A percentile compares a stretch with the other conserved stretches of the same genome.
These are phyloP conservation scores for Nasturtium officinale DNA, from an alignment of 345 rosid species.

Conservation along the genomic window DNA sequence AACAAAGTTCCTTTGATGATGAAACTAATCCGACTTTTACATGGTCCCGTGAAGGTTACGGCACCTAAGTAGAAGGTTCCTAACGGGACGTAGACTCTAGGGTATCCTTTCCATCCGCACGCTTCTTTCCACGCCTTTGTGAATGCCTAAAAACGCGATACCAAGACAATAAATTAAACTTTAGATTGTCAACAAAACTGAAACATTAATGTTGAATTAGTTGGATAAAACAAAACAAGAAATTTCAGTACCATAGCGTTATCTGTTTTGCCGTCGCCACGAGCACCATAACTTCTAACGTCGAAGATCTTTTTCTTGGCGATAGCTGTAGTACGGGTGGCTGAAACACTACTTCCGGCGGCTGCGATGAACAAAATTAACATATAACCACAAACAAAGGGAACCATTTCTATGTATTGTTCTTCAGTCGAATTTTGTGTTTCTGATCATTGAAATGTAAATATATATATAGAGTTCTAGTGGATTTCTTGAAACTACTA, in stretches of 20 bases:
- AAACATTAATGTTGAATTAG: neutral
- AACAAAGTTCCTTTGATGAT: constrained; percentile 39
- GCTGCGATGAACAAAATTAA: constrained; percentile 17
- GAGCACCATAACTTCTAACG: constrained; percentile 41
- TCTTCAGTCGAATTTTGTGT: neutral
- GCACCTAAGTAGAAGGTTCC: constrained; percentile 37
- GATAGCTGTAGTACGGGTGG: neutral
- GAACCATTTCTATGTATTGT: constrained; percentile 23
- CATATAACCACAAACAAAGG: neutral
- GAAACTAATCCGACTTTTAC: constrained; percentile 35
- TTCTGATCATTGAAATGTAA: neutral
- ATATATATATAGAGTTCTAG: neutral
- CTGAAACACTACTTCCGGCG: constrained; percentile 12
- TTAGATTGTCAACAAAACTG: neutral
- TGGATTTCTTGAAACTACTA: neutral
- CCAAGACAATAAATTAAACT: neutral
- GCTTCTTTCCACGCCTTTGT: constrained; percentile 42
- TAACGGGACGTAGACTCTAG: constrained; percentile 34
- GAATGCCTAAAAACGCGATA: constrained; percentile 32
- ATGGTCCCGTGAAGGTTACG: constrained; percentile 37
- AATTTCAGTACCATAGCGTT: constrained; percentile 30
- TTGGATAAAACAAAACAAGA: neutral
- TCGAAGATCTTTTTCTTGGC: constrained; percentile 23
- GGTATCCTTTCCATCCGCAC: constrained; percentile 25
- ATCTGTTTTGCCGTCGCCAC: constrained; percentile 44